These are phyloP conservation scores for Hondaea fermentalgiana DNA, from an alignment of 108 stramenopile genomes.

Conservation along the genomic window DNA sequence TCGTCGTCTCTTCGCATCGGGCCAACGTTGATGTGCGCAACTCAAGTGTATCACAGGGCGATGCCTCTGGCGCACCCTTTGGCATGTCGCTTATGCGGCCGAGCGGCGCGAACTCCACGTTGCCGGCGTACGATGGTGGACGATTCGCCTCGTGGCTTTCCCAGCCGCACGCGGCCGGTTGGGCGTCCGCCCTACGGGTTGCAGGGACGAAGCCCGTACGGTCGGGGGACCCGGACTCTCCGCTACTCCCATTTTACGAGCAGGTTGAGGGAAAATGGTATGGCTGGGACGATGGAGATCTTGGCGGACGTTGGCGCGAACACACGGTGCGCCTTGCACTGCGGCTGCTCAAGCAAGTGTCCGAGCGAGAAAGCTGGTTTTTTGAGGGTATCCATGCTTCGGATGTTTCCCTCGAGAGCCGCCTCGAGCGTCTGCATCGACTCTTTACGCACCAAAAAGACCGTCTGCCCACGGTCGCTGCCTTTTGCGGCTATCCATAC, in stretches of 20 bases:
- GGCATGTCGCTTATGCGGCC: background rate
- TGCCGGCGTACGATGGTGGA: background rate
- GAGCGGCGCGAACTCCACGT: background rate
- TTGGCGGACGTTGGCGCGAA: background rate
- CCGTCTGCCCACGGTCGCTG: background rate
- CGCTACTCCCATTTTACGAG: background rate
- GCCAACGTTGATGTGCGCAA: background rate
- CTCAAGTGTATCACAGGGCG: background rate
- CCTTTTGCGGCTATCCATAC: background rate
- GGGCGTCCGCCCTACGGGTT: background rate
- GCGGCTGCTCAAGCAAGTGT: background rate
- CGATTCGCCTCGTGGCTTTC: constrained; percentile 10
- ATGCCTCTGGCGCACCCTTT: background rate
- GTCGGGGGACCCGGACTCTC: background rate
- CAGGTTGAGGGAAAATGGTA: background rate
- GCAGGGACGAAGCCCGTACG: background rate
- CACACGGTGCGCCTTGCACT: background rate
- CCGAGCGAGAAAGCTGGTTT: background rate
- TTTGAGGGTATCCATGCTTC: background rate
- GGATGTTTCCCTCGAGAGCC: background rate
- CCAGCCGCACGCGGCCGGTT: background rate
- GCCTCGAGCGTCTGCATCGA: background rate
- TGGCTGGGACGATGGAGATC: background rate
- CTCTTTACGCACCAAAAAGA: constrained; percentile 8
- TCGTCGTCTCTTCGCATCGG: background rate